Evolutionary conservation across 257 asterid genomes (phyloP).

Genomic region (Handroanthus guayacan): DNA sequence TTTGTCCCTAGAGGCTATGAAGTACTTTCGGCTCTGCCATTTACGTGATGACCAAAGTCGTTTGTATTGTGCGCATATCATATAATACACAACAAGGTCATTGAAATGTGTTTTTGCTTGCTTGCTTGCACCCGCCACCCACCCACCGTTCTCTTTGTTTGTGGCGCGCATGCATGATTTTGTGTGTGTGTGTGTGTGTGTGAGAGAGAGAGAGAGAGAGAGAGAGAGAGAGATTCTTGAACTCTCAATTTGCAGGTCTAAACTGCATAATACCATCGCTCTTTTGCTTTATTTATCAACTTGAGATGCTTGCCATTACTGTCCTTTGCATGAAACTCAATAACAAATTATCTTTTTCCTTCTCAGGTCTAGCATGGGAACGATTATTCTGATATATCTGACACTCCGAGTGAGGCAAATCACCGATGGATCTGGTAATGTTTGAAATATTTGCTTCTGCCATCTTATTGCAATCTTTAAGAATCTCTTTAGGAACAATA

Average conservation of each 20-base stretch:
- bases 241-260: background rate
- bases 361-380: conserved; percentile 90
- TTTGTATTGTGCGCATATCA: background rate
- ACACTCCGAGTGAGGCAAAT: conserved; percentile 80
- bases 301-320: conserved; percentile 15
- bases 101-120: conserved; percentile 1
- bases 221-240: background rate
- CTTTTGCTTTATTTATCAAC: conserved; percentile 2
- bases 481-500: conserved; percentile 31
- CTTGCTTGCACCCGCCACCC: too few relatives aligned
- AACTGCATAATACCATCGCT: background rate
- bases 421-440: conserved; percentile 57
- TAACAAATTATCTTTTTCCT: conserved; percentile 23
- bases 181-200: too few relatives aligned
- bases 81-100: background rate
- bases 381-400: conserved; percentile 84
- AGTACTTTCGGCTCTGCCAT: conserved; percentile 6
- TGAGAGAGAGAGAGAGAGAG: background rate
- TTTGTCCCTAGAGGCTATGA: background rate
- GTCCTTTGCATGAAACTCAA: conserved; percentile 8
- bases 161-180: too few relatives aligned
- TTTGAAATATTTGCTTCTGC: conserved; percentile 40
- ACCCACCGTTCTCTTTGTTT: too few relatives aligned
- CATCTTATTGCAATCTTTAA: conserved; percentile 32
- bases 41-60: background rate